Evolutionary conservation across 257 asterid genomes (phyloP), one percentile per base, ranked within the genome.

Genomic region (Przewalskia tangutica): DNA sequence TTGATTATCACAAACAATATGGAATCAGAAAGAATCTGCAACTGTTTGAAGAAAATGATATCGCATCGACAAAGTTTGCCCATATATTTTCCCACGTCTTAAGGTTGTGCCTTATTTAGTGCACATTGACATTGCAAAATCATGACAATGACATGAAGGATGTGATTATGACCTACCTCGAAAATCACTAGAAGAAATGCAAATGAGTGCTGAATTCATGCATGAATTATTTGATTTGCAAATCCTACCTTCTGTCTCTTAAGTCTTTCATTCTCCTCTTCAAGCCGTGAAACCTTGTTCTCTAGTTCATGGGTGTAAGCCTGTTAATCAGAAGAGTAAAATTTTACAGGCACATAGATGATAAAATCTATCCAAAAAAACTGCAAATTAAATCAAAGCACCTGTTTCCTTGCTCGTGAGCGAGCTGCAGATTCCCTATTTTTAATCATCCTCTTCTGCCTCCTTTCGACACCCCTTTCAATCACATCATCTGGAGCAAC

Each of bases 381-480:
- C 14, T 81, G 55, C 42, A 67, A 67, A 54, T 34, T 54, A 27
- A 48, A 20, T 16, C 16, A 50, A 68, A 16, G 14, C 59, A 92
- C 98, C 97, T 93, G 97, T 86, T 93, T 94, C 88, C 98, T 91
- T 38, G 98, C 98, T 79, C 98, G 90, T 62, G 98, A 94, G 46
- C 98, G 93, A 16, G 98, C 98, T 18, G 98, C 98, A 34, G 98
- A 94, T 86, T 94, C 98, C 90, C 98, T 80, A 75, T 94, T 94
- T 91, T 94, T 94, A 77, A 94, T 92, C 98, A 94, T 94, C 85
- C 98, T 93, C 92, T 94, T 94, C 82, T 93, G 97, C 90, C 97
- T 92, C 90, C 97, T 93, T 82, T 93, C 97, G 50, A 89, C 94
- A 77, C 91, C 88, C 90, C 84, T 93, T 75, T 94, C 96, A 53